Conservation (phyloP, 2,329 filamentous ascomycete genomes). For the Neonectria punicea region DNA sequence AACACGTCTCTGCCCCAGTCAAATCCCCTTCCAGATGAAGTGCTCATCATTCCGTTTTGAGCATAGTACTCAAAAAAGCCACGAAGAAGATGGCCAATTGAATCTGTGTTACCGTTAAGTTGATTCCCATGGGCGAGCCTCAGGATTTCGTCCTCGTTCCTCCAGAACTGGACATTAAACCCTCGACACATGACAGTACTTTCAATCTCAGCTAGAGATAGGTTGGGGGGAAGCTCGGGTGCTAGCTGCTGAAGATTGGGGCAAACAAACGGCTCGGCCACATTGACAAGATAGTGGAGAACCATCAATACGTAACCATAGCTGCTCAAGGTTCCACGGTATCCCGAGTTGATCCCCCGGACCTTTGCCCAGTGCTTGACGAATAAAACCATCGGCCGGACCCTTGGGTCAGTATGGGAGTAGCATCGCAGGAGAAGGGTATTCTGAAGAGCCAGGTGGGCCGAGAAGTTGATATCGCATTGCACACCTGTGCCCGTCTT, state of each 20-base stretch:
- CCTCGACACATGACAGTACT: slow-evolving; percentile 63
- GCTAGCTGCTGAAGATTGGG: slow-evolving; percentile 79
- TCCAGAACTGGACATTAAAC: slow-evolving; percentile 80
- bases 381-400: slow-evolving; percentile 82
- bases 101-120: slow-evolving; percentile 75
- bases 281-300: slow-evolving; percentile 87
- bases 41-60: slow-evolving; percentile 65
- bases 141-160: slow-evolving; percentile 76
- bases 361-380: slow-evolving; percentile 91
- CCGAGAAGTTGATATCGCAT: slow-evolving; percentile 93
- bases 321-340: slow-evolving; percentile 85
- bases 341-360: slow-evolving; percentile 86
- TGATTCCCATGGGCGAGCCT: slow-evolving; percentile 66
- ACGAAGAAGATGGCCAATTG: slow-evolving; percentile 76
- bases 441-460: slow-evolving; percentile 84
- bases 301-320: slow-evolving; percentile 96
- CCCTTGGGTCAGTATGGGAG: slow-evolving; percentile 79
- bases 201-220: slow-evolving; percentile 38
- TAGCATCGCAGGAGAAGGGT: slow-evolving; percentile 86
- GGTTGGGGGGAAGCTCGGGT: slow-evolving; percentile 52
- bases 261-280: slow-evolving; percentile 82
- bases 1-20: slow-evolving; percentile 85
- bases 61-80: slow-evolving; percentile 93
- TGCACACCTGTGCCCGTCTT: slow-evolving; percentile 82
- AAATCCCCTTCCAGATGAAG: slow-evolving; percentile 67